Conservation (phyloP, 2,329 filamentous ascomycete species). For the Coleophoma cylindrospora region DNA sequence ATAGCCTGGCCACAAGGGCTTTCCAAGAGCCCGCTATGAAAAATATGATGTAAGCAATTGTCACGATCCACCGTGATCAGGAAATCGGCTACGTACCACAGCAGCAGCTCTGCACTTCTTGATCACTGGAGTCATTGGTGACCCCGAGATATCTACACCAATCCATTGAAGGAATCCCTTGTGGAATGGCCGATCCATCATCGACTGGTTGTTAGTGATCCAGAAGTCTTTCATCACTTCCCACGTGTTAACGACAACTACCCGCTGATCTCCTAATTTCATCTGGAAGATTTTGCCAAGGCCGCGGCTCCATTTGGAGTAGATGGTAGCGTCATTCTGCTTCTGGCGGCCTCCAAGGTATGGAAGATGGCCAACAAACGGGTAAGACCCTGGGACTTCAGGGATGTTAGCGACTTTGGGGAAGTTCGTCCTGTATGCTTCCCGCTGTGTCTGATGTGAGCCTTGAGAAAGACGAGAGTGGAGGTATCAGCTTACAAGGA, state of each 20-base stretch:
- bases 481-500: too few species aligned
- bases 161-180: conserved; percentile 18
- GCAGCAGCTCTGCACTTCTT: conserved; percentile 15
- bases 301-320: conserved; percentile 10
- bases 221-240: conserved; percentile 14
- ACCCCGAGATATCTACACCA: conserved; percentile 15
- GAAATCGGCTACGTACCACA: background rate
- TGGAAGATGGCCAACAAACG: conserved; percentile 15
- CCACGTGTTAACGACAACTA: conserved; percentile 14
- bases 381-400: conserved; percentile 10
- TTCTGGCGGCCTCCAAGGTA: conserved; percentile 13
- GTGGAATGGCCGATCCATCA: conserved; percentile 17
- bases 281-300: conserved; percentile 14
- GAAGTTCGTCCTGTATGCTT: too few species aligned
- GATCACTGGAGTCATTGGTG: conserved; percentile 17
- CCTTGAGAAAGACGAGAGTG: too few species aligned
- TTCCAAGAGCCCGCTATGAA: conserved; percentile 10
- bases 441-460: too few species aligned
- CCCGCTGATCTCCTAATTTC: conserved; percentile 13
- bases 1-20: conserved; percentile 17
- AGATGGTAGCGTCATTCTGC: conserved; percentile 15
- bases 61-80: too few species aligned
- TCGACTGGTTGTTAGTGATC: conserved; percentile 10
- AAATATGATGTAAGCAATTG: too few species aligned
- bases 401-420: conserved; percentile 11